These are phyloP conservation scores for Pseudopediastrum boryanum DNA, from an alignment of 139 green algal species.

Conservation along the genomic window DNA sequence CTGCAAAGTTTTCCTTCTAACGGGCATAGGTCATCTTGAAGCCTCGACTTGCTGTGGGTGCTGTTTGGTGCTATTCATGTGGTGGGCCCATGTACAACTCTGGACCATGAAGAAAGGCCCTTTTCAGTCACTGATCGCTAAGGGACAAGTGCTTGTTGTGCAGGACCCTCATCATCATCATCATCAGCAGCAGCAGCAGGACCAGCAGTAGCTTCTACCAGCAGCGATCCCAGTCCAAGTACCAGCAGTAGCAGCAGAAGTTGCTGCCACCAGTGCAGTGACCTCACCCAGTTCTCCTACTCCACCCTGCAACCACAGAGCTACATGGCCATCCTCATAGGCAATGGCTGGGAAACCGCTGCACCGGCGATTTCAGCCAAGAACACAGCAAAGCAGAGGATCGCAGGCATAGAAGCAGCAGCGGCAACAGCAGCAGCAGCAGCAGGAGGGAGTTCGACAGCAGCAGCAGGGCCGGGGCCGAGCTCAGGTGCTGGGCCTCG, in stretches of 20 bases:
- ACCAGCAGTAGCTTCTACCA: conserved; percentile 4
- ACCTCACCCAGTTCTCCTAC: conserved; percentile 30
- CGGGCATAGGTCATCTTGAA: too few species aligned
- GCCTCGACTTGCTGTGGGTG: too few species aligned
- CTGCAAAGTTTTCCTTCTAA: too few species aligned
- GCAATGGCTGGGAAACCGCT: conserved; percentile 61
- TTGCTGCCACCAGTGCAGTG: conserved; percentile 2
- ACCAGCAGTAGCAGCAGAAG: conserved; percentile 9
- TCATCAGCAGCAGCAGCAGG: conserved; percentile 10
- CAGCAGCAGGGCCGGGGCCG: neutral
- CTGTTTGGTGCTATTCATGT: too few species aligned
- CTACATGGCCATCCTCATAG: conserved; percentile 69
- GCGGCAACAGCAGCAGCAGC: neutral
- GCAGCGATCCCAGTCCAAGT: neutral
- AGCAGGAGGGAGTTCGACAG: neutral
- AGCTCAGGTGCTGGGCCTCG: too few species aligned
- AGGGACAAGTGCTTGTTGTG: too few species aligned
- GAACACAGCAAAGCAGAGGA: conserved; percentile 2
- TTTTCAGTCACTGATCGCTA: too few species aligned
- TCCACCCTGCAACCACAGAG: conserved; percentile 22
- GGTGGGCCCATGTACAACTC: too few species aligned
- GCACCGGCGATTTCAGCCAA: too few species aligned
- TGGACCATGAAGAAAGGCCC: too few species aligned
- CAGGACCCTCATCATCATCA: too few species aligned
- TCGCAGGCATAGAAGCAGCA: neutral